These are phyloP conservation scores for Canavalia ensiformis DNA, from an alignment of 306 rosid genomes.

Conservation along the genomic window DNA sequence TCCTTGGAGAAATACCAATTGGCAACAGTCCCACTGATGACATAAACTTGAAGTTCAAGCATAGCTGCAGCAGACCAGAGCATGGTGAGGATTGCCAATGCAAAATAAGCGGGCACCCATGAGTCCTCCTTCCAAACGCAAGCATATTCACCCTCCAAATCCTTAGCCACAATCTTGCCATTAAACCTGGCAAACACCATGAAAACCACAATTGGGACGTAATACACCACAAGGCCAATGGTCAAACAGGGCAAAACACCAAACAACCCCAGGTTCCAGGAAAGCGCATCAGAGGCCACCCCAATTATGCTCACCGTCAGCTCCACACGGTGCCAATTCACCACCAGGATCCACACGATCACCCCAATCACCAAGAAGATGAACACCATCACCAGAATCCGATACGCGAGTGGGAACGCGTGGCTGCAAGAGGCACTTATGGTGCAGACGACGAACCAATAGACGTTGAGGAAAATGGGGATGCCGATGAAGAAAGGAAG, in stretches of 20 bases:
- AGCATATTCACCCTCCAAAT: slow-evolving; percentile 54
- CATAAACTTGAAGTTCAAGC: slow-evolving; percentile 87
- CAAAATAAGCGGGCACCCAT: slow-evolving; percentile 94
- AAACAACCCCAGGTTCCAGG: slow-evolving; percentile 72
- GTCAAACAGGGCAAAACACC: slow-evolving; percentile 72
- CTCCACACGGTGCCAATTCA: slow-evolving; percentile 87
- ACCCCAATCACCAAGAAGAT: slow-evolving; percentile 71
- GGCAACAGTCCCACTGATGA: slow-evolving; percentile 86
- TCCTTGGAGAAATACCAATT: slow-evolving; percentile 91
- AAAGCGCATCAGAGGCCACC: slow-evolving; percentile 82
- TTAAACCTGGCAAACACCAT: slow-evolving; percentile 78
- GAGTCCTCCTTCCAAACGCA: slow-evolving; percentile 91
- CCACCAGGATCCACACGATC: slow-evolving; percentile 78
- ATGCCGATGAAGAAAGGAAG: slow-evolving; percentile 74
- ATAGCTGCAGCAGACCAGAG: slow-evolving; percentile 81
- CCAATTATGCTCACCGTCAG: slow-evolving; percentile 81
- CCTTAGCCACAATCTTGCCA: slow-evolving; percentile 64
- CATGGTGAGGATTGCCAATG: slow-evolving; percentile 88
- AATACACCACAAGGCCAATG: slow-evolving; percentile 64
- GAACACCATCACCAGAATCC: slow-evolving; percentile 71
- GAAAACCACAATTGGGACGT: slow-evolving; percentile 81
- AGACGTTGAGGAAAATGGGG: slow-evolving; percentile 82
- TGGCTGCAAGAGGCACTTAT: slow-evolving; percentile 67
- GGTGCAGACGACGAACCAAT: slow-evolving; percentile 93
- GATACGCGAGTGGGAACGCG: slow-evolving; percentile 69